Base-by-base conservation (phyloP, 306 rosid species). In the Pachyrhizus erosus region DNA sequence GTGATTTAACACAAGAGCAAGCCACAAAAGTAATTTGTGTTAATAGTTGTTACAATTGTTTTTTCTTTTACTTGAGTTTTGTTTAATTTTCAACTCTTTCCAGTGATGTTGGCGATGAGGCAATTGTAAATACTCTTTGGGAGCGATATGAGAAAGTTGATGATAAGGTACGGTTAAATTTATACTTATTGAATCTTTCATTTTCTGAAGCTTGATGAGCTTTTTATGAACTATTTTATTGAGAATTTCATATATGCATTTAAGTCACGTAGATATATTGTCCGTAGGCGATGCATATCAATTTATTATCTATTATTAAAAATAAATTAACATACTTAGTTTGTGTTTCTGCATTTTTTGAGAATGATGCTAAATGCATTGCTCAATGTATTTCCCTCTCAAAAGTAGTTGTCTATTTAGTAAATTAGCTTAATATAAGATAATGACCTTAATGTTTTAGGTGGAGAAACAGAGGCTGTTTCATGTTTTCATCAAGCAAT, bases 91-190 rank as follows among this genome's bases (percentile, higher is more conserved):
- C 70, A 7, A 70, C 49, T 61, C 80, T 76, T 83, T 83, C 76
- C 86, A 96, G 99, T 87, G 98, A 92, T 76, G 87, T 82, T 78
- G 99, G 98, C 20, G 96, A 96, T 26, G 99, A 96, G 88, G 99
- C 92, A 23, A 90, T 96, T 84, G 76, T 96, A 61, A 93, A 89
- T 86, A 86, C 91, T 84, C 93, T 96, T 45, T 96, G 99, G 99
- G 93, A 89, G 85, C 89, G 94, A 89, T 92, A 80, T 82, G 94
- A 91, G 83, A 89, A 88, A 84, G 84, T 82, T 79, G 86, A 80
- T 43, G 96, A 91, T 80, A 93, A 92, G 98, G 99, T 93, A 94
- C 52, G 91, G 15, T 76, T 82, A 80, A n/a, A 40, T 80, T 68
- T 84, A 67, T 69, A 75, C 40, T 46, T 27, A 34, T 33, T 58